Percentiles rank a stretch among this genome's conserved stretches.
These are phyloP conservation scores for Eragrostis nindensis DNA, from an alignment of 176 grass and related monocot genomes.

Conservation along the genomic window DNA sequence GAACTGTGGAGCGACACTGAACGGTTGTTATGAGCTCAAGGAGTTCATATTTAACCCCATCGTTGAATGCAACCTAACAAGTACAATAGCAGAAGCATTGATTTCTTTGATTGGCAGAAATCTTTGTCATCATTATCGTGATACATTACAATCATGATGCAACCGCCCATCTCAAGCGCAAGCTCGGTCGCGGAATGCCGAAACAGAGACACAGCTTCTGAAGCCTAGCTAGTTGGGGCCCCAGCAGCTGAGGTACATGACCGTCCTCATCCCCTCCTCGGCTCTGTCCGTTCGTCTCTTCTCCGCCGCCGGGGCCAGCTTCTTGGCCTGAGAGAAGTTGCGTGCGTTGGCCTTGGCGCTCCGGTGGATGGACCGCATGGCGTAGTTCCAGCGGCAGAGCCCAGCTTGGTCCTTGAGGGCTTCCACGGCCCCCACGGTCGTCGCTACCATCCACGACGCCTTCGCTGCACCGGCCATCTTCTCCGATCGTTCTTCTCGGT, in stretches of 20 bases:
- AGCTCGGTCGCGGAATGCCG: not conserved
- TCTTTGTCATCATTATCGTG: slow-evolving; percentile 1
- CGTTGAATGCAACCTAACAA: no score
- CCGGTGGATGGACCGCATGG: slow-evolving; percentile 42
- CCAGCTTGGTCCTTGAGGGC: slow-evolving; percentile 61
- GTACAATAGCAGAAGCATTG: no score
- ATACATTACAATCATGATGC: not conserved
- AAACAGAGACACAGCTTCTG: not conserved
- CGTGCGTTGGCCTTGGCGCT: slow-evolving; percentile 24
- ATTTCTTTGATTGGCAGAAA: not conserved
- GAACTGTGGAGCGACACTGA: no score
- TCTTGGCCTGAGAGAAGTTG: slow-evolving; percentile 25
- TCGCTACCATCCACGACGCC: slow-evolving; percentile 39
- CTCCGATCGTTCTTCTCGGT: not conserved
- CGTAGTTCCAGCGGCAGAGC: slow-evolving; percentile 71
- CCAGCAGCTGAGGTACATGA: slow-evolving; percentile 72
- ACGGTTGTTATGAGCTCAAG: no score
- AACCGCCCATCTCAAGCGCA: not conserved
- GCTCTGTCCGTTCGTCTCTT: slow-evolving; percentile 33
- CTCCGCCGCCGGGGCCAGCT: slow-evolving; percentile 9
- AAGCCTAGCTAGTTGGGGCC: slow-evolving; percentile 41
- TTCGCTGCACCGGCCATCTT: slow-evolving; percentile 24
- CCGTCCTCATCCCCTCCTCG: slow-evolving; percentile 54
- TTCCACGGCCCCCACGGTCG: no score
- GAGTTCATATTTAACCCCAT: no score